Base-by-base conservation (phyloP, 768 basidiomycete species). In the Vararia minispora region DNA sequence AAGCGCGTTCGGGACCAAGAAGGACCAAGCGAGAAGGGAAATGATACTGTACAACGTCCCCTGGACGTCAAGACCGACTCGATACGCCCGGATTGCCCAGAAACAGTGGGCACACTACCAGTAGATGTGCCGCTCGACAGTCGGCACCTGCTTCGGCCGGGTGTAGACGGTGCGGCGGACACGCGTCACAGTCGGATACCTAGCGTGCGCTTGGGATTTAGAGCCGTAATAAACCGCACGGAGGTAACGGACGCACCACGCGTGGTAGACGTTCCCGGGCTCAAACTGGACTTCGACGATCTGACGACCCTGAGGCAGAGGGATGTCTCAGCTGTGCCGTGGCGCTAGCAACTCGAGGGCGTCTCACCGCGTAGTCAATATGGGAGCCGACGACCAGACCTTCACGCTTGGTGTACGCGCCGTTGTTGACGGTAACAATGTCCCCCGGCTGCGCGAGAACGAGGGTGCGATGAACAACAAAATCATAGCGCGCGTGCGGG, bases 281-380 rank as follows among this genome's bases (percentile, higher is more conserved):
- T 87, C 83, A 41, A 90, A 72, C 53, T 83, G 85, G 22, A 90
- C 79, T 53, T 87, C 81, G 44, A 90, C 62, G 48, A 88, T 69
- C 62, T 84, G 81, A 40, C 84, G 79, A 37, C 85, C 86, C 86
- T 89, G 45, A 7, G 35, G n/a, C 18, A 23, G 12, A 33, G 4
- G 17, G 21, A 14, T 10, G 31, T 17, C n/a, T n/a, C n/a, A n/a
- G n/a, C n/a, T n/a, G n/a, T n/a, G n/a, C n/a, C n/a, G n/a, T n/a
- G n/a, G n/a, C n/a, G n/a, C n/a, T n/a, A 24, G 39, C 20, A 20
- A 9, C 16, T 22, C 21, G 41, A 34, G 31, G 25, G 23, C 13
- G 11, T 67, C 80, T 48, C 57, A 86, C 85, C 37, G 66, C 58
- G 47, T 68, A 63, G 71, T 89, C 86, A 41, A 71, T 50, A 61